Evolutionary conservation across 2,329 filamentous ascomycete species (phyloP).

Genomic region (Aspergillus pseudoterreus): DNA sequence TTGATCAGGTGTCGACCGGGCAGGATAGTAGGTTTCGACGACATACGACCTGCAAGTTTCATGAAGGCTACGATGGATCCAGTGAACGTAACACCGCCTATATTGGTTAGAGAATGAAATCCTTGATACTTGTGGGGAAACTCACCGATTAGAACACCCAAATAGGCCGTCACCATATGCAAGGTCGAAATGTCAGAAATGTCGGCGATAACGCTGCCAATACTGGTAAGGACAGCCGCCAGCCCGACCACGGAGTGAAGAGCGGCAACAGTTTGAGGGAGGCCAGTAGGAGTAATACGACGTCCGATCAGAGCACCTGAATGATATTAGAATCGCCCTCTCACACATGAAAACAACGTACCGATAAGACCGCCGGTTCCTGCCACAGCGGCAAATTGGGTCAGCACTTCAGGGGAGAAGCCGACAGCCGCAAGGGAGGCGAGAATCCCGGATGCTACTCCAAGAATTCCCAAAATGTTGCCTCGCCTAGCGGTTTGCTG

Average conservation of each 20-base stretch:
- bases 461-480: conserved; percentile 81
- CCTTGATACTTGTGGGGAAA: background rate
- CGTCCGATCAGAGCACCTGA: conserved; percentile 71
- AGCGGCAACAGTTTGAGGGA: conserved; percentile 85
- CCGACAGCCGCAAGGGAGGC: conserved; percentile 79
- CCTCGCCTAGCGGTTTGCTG: conserved; percentile 80
- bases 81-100: conserved; percentile 77
- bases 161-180: conserved; percentile 80
- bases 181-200: conserved; percentile 68
- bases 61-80: conserved; percentile 86
- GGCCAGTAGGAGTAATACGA: conserved; percentile 79
- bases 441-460: conserved; percentile 77
- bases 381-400: conserved; percentile 76
- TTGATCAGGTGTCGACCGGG: conserved; percentile 76
- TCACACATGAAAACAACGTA: conserved; percentile 17
- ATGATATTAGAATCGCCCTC: conserved; percentile 2
- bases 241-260: conserved; percentile 87
- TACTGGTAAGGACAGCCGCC: conserved; percentile 81
- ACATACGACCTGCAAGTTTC: conserved; percentile 80
- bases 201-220: conserved; percentile 77
- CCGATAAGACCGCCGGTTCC: conserved; percentile 65
- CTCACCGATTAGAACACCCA: conserved; percentile 74
- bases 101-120: conserved; percentile 2
- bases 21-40: conserved; percentile 68
- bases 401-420: conserved; percentile 72